These are phyloP conservation scores for Raddia guianensis DNA, from an alignment of 176 grass and related monocot genomes.

Conservation along the genomic window DNA sequence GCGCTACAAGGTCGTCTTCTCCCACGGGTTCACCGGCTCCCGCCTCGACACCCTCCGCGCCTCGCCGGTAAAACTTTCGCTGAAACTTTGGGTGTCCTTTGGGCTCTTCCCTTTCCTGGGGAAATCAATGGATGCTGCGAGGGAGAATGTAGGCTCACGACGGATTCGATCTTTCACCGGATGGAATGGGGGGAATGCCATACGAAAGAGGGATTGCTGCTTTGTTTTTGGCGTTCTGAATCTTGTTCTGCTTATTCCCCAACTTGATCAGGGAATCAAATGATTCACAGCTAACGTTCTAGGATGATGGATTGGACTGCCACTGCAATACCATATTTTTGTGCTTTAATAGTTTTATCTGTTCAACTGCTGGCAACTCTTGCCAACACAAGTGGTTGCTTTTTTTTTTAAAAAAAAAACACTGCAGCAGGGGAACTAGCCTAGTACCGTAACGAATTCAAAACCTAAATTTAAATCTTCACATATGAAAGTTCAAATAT, in stretches of 20 bases:
- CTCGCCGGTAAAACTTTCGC: conserved; percentile 46
- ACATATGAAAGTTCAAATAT: too few species aligned
- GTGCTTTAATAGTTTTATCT: not conserved
- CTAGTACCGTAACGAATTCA: too few species aligned
- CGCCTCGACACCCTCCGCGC: conserved; percentile 47
- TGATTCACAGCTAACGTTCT: not conserved
- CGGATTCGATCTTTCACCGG: not conserved
- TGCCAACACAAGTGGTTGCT: not conserved
- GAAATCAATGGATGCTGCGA: not conserved
- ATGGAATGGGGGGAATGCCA: not conserved
- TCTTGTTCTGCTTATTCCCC: not conserved
- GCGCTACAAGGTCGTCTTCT: conserved; percentile 66
- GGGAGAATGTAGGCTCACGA: not conserved
- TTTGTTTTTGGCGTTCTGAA: not conserved
- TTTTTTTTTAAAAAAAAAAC: too few species aligned
- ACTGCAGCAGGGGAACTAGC: too few species aligned
- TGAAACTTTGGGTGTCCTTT: not conserved
- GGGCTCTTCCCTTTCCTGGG: not conserved
- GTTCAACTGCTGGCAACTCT: not conserved
- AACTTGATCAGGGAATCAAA: not conserved
- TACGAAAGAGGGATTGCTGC: not conserved
- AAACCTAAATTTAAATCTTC: too few species aligned
- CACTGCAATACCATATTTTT: not conserved
- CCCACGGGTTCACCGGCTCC: conserved; percentile 73
- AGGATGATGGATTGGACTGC: not conserved